phyloP scores from a whole-genome alignment of 441 rosid species.

The Populus trichocarpa region DNA sequence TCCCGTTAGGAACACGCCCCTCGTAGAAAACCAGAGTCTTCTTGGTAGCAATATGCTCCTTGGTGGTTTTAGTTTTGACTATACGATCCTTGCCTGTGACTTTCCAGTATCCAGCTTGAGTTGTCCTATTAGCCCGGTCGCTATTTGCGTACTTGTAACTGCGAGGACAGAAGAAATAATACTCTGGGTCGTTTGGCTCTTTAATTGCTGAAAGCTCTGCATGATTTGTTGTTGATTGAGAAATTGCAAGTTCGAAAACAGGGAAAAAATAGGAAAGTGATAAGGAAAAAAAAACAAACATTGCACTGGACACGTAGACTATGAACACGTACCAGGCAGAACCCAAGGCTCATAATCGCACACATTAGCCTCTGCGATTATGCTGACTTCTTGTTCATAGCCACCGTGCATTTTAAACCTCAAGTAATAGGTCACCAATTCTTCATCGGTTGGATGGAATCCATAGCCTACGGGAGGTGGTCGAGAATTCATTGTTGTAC shows the following conservation, averaged over 20 bases:
- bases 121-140: constrained; percentile 14
- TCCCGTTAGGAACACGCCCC: constrained; percentile 26
- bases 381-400: constrained; percentile 13
- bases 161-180: constrained; percentile 24
- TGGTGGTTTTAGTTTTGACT: constrained; percentile 10
- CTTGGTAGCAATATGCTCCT: constrained; percentile 32
- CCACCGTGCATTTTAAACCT: constrained; percentile 31
- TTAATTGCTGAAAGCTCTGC: background rate
- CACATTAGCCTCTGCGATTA: constrained; percentile 35
- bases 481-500: background rate
- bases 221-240: background rate
- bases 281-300: constrained; percentile 21
- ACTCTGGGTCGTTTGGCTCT: constrained; percentile 13
- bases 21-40: constrained; percentile 41
- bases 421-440: constrained; percentile 33
- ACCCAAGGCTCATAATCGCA: constrained; percentile 52
- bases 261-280: constrained; percentile 8
- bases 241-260: background rate
- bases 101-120: constrained; percentile 26
- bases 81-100: constrained; percentile 25
- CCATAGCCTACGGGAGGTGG: constrained; percentile 24
- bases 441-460: constrained; percentile 49
- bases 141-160: constrained; percentile 14
- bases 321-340: constrained; percentile 35
- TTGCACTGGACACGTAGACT: background rate